Evolutionary conservation across 2,329 filamentous ascomycete species (phyloP).

Genomic region (Trichoderma semiorbis): DNA sequence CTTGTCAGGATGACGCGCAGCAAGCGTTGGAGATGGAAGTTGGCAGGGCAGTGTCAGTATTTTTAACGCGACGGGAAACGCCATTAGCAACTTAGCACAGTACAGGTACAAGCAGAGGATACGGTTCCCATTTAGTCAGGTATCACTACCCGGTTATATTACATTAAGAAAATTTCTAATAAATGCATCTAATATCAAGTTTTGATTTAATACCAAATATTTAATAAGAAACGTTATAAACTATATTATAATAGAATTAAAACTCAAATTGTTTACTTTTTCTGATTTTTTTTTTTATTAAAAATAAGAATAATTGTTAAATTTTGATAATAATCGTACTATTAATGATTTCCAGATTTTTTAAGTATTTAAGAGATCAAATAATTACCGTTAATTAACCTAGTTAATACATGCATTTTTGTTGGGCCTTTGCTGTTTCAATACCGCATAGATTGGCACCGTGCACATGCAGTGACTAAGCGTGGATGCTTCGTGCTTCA

Average conservation of each 20-base stretch:
- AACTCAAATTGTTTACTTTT: not conserved
- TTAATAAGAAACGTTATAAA: not conserved
- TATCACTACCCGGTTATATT: not conserved
- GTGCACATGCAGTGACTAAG: slow-evolving; percentile 5
- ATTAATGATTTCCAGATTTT: not conserved
- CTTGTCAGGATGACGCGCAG: slow-evolving; percentile 6
- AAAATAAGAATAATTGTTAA: not conserved
- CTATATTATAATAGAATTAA: not conserved
- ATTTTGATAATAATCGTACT: not conserved
- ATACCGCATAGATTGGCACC: not conserved
- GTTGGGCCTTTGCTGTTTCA: not conserved
- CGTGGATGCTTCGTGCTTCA: not conserved
- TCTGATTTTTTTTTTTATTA: not conserved
- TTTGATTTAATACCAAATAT: not conserved
- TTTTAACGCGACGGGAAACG: slow-evolving; percentile 13
- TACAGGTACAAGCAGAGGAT: not conserved
- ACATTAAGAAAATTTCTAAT: too few relatives aligned
- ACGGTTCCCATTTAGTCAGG: not conserved
- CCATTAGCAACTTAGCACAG: not conserved
- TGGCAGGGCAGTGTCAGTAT: slow-evolving; percentile 2
- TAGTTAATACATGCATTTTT: not conserved
- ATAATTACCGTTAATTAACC: not conserved
- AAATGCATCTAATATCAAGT: too few relatives aligned
- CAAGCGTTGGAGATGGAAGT: slow-evolving; percentile 5
- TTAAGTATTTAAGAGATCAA: not conserved